Conservation (phyloP, 2,329 filamentous ascomycete species). For the Aspergillus terreus region DNA sequence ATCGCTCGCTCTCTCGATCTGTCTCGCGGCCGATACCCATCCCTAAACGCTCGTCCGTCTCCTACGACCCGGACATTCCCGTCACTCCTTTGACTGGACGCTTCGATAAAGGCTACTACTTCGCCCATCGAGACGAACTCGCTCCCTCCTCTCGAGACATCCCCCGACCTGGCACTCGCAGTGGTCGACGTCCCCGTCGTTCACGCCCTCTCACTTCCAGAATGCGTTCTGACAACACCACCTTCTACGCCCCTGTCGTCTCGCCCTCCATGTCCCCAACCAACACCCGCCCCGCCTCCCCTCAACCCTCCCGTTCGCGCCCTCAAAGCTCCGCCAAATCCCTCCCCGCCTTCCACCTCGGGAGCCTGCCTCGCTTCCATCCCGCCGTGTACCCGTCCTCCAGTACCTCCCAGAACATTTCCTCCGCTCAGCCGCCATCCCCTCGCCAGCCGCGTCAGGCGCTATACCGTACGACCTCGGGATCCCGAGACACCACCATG, state of each 20-base stretch:
- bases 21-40: conserved; percentile 35
- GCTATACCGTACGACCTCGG: conserved; percentile 29
- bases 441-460: conserved; percentile 31
- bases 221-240: conserved; percentile 32
- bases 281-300: conserved; percentile 28
- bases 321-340: conserved; percentile 32
- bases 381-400: conserved; percentile 41
- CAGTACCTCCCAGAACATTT: conserved; percentile 16
- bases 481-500: conserved; percentile 35
- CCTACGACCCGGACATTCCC: conserved; percentile 30
- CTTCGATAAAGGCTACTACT: conserved; percentile 34
- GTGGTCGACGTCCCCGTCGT: conserved; percentile 13
- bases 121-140: conserved; percentile 27
- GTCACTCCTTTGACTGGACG: conserved; percentile 38
- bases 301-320: conserved; percentile 31
- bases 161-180: conserved; percentile 12
- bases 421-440: conserved; percentile 26
- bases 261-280: conserved; percentile 33
- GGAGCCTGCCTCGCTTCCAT: conserved; percentile 44
- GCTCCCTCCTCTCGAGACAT: conserved; percentile 10
- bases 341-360: conserved; percentile 36
- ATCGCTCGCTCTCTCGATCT: conserved; percentile 24
- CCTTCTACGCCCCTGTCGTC: conserved; percentile 28
- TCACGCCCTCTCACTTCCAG: conserved; percentile 15
- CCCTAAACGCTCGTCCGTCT: conserved; percentile 22